Percentiles rank a stretch among this genome's conserved stretches.
Conservation (phyloP, 805 yeast species). For the Lipomyces spencermartinsiae region DNA sequence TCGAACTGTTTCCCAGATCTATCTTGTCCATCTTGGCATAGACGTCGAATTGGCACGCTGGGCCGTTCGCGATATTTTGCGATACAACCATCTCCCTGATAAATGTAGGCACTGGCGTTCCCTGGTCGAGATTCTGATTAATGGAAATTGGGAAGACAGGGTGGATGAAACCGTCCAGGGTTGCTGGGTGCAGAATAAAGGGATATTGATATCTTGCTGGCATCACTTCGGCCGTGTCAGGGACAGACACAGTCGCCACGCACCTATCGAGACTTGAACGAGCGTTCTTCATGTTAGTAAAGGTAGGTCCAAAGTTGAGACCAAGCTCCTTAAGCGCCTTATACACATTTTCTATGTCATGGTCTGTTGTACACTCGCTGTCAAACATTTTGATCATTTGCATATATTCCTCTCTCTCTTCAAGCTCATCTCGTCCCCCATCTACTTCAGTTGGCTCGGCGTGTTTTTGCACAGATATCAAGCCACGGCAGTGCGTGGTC, state of each 20-base stretch:
- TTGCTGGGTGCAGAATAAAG: not conserved
- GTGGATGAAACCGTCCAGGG: not conserved
- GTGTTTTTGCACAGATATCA: not conserved
- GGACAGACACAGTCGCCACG: slow-evolving; percentile 1
- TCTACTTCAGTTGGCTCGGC: not conserved
- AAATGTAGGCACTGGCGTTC: not conserved
- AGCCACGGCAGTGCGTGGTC: not conserved
- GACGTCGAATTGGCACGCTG: not conserved
- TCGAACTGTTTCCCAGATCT: not conserved
- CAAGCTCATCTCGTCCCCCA: not conserved
- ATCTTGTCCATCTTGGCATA: not conserved
- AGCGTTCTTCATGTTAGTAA: not conserved
- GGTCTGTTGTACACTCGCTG: not conserved
- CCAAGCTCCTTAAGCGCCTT: not conserved
- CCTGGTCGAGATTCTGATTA: not conserved
- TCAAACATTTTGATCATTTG: not conserved
- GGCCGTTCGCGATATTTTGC: not conserved
- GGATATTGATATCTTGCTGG: not conserved
- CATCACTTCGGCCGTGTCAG: slow-evolving; percentile 1
- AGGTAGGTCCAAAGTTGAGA: not conserved
- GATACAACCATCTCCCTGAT: not conserved
- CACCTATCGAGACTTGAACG: not conserved
- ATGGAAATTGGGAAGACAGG: not conserved
- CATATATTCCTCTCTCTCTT: not conserved
- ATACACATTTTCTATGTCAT: not conserved